Base-by-base conservation (phyloP, 2,329 filamentous ascomycete genomes). In the Ophiostoma tasmaniense region DNA sequence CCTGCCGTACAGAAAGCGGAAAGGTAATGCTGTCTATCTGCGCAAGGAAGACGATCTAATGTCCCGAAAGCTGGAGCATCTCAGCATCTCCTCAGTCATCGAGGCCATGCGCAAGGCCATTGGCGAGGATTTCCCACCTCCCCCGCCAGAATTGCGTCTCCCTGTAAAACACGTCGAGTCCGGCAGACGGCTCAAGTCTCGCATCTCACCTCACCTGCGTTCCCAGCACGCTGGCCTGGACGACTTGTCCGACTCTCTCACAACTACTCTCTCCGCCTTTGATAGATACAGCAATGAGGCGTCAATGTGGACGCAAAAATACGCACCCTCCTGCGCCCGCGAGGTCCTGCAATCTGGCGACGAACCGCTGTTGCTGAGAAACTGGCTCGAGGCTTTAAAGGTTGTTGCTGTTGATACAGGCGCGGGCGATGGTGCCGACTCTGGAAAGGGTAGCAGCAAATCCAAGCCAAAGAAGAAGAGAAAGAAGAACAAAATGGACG, bases 291-390 rank as follows among this genome's bases (percentile, higher is more conserved):
- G 84, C 66, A 96, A 90, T 73, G 94, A 98, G 75, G 82, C 81
- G 1, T 79, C 84, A 35, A 79, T 87, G 10, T 99, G 95, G 95
- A 77, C 83, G 1, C 89, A 94, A 55, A 97, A 98, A 75, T 97
- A 98, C 78, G 87, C 90, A 0, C 95, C 95, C 0, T 79, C 77
- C 33, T 81, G 79, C 45, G 88, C 92, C 2, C 81, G 81, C 3
- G 87, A 94, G 70, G 88, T 98, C 0, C 81, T 99, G 13, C 93
- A 97, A 74, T 77, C 81, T 20, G 89, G 90, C 2, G 84, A 81
- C 62, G 92, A 97, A 76, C 87, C 87, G 1, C 75, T 82, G 1
- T 80, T 94, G 10, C 79, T 99, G 30, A 89, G 88, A 69, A 87
- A 94, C 70, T 99, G 95, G 95, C 81, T 99, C 8, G 83, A 86